phyloP scores from a whole-genome alignment of 2,329 filamentous ascomycete genomes.

The Fusarium globosum region DNA sequence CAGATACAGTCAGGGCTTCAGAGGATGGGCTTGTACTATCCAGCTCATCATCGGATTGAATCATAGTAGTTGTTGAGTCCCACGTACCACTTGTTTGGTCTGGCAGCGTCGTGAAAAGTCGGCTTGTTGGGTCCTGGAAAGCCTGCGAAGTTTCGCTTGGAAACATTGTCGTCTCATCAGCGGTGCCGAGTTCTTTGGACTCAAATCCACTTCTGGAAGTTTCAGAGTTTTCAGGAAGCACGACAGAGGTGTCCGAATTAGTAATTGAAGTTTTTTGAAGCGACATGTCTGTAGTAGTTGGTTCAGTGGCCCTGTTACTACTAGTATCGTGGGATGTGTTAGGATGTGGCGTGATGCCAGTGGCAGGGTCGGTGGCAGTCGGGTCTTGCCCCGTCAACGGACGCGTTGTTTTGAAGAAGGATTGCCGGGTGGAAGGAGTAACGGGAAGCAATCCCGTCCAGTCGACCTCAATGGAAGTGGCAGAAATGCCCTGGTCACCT shows the following conservation, averaged over 20 bases:
- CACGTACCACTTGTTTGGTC: neutral
- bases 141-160: neutral
- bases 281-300: too few species aligned
- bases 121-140: neutral
- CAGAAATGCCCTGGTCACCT: too few species aligned
- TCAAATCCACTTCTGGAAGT: neutral
- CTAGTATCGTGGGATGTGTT: neutral
- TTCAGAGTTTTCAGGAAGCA: neutral
- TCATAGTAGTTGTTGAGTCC: too few species aligned
- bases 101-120: neutral
- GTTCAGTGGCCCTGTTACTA: neutral
- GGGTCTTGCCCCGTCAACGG: neutral
- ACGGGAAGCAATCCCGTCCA: neutral
- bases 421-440: neutral
- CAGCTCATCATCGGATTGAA: neutral
- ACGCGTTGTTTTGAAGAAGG: neutral
- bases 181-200: too few species aligned
- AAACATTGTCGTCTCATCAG: neutral
- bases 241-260: neutral
- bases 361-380: neutral
- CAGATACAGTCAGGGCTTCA: neutral
- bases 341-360: neutral
- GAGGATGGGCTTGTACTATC: neutral
- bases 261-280: neutral
- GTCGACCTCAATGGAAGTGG: neutral